These are phyloP conservation scores for Phytophthora pluvialis DNA, from an alignment of 352 stramenopile genomes.

Conservation along the genomic window DNA sequence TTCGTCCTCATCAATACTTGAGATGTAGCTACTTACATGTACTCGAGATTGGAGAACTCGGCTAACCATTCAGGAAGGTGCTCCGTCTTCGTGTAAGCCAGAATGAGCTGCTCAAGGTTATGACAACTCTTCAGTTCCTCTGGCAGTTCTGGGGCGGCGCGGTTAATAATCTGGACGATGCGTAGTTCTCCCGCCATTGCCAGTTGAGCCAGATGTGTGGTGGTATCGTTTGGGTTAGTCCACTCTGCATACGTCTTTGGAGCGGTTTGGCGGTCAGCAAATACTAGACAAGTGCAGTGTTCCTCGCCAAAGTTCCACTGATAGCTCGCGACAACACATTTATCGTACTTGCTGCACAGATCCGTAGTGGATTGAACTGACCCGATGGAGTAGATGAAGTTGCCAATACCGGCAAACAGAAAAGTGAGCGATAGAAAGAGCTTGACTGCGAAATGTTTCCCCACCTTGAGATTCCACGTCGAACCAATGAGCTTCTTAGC, in stretches of 20 bases:
- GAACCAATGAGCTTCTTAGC: conserved; percentile 8
- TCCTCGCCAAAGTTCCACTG: conserved; percentile 46
- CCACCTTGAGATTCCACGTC: conserved; percentile 14
- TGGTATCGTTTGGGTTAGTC: conserved; percentile 45
- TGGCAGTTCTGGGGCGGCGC: conserved; percentile 41
- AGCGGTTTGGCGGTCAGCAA: conserved; percentile 39
- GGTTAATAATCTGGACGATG: conserved; percentile 61
- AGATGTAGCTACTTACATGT: conserved; percentile 37
- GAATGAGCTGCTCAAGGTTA: conserved; percentile 44
- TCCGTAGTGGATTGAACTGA: conserved; percentile 37
- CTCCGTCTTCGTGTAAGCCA: conserved; percentile 48
- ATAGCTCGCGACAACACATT: conserved; percentile 50
- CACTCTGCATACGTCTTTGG: conserved; percentile 48
- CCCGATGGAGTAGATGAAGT: conserved; percentile 42
- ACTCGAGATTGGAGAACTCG: conserved; percentile 44
- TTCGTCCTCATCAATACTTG: neutral
- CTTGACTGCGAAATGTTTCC: conserved; percentile 24
- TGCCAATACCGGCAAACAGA: conserved; percentile 23
- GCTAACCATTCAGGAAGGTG: conserved; percentile 31
- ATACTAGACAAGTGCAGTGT: conserved; percentile 47
- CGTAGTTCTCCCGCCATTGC: conserved; percentile 45
- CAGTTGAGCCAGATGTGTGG: conserved; percentile 32
- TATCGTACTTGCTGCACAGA: conserved; percentile 38
- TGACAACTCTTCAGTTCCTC: conserved; percentile 39
- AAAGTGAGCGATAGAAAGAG: conserved; percentile 45